Base-by-base conservation (phyloP, 768 basidiomycete species). In the Boletales sp. region DNA sequence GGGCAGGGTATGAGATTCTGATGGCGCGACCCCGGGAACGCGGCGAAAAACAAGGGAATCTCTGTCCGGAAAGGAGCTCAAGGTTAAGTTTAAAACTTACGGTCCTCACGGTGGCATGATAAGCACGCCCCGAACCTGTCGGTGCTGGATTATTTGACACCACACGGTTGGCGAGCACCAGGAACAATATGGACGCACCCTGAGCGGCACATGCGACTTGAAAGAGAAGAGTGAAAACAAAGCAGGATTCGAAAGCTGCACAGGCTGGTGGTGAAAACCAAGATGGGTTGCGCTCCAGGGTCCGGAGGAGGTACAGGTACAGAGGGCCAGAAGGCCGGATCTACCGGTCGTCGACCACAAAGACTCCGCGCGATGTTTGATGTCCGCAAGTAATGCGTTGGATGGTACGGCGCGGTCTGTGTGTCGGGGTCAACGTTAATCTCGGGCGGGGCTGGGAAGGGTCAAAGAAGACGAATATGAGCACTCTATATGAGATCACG, bases 401-500 rank as follows among this genome's bases (percentile, higher is more conserved):
- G 21, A 21, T 21, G 21, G 21, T 4, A 21, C 21, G 21, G 21
- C 21, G 21, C 21, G 21, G 21, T 21, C 21, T 21, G 21, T 21
- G 21, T 2, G 21, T 21, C 21, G 21, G 21, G 32, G 32, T 11
- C 32, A 34, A 34, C 14, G 32, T 34, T 34, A 14, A 34, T 34
- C 32, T 21, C 11, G 37, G 3, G 18, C 17, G 14, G 8, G 2
- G 37, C 14, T n/a, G n/a, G 14, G 21, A 21, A 21, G 21, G 4
- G 21, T 21, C 21, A 21, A 21, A 21, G 21, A 21, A 21, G 21
- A 21, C 21, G 21, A 2, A 21, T 21, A 21, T 21, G 21, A 21
- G 21, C 37, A 15, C 18, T 11, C 11, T 32, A 42, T 40, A 24
- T 21, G 8, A 8, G 31, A n/a, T 55, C 58, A 56, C 58, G 58